Conservation (phyloP, 805 yeast species). For the Myxozyma monticola region DNA sequence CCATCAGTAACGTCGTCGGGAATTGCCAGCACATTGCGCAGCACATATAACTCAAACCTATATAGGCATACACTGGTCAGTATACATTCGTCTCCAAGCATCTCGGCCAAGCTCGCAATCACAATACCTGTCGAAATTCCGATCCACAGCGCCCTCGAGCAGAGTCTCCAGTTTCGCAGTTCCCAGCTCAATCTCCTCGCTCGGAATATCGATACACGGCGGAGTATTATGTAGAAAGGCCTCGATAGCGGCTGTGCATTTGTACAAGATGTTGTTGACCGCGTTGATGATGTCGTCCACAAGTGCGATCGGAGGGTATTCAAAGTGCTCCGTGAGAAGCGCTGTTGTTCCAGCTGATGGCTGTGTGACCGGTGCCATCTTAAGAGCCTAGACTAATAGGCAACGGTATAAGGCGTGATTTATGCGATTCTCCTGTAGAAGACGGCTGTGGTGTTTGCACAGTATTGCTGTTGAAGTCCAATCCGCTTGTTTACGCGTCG, state of each 20-base stretch:
- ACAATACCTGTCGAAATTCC: constrained; percentile 70
- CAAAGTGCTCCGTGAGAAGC: constrained; percentile 80
- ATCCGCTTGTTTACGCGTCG: too few relatives aligned
- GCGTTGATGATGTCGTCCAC: constrained; percentile 87
- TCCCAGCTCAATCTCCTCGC: constrained; percentile 58
- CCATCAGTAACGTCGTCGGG: constrained; percentile 70
- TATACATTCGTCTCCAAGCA: too few relatives aligned
- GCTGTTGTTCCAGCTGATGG: constrained; percentile 42
- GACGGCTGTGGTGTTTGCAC: too few relatives aligned
- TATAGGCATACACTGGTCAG: too few relatives aligned
- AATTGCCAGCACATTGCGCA: constrained; percentile 71
- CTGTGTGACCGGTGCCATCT: constrained; percentile 20
- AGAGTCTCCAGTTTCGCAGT: constrained; percentile 77
- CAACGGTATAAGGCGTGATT: too few relatives aligned
- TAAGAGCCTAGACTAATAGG: too few relatives aligned
- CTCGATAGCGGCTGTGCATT: constrained; percentile 78
- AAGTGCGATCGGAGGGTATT: constrained; percentile 76
- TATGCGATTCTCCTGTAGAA: too few relatives aligned
- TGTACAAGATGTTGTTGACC: constrained; percentile 79
- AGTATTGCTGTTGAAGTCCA: too few relatives aligned
- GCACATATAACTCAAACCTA: constrained; percentile 69
- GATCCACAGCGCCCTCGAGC: constrained; percentile 72
- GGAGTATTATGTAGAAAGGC: constrained; percentile 51
- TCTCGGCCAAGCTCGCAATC: too few relatives aligned
- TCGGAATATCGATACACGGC: constrained; percentile 32